Percentiles rank a stretch among this genome's conserved stretches.
Conservation (phyloP, 2,329 filamentous ascomycete species). For the Metarhizium guizhouense region DNA sequence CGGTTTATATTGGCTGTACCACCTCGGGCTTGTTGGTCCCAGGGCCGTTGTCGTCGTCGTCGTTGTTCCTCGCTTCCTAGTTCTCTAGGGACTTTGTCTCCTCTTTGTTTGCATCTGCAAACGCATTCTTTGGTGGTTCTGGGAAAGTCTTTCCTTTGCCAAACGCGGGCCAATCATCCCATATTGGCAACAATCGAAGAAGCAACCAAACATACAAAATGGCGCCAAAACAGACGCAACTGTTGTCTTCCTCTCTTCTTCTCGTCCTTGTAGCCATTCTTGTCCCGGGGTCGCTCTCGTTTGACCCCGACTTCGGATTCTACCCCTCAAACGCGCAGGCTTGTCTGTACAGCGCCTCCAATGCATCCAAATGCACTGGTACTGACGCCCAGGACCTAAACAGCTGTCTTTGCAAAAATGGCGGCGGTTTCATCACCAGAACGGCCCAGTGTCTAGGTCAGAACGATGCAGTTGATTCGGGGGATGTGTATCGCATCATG, state of each 20-base stretch:
- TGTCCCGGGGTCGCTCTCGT: constrained; percentile 13
- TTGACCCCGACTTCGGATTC: constrained; percentile 24
- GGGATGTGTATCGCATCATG: constrained; percentile 35
- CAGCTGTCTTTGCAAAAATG: constrained; percentile 39
- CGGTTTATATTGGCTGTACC: neutral
- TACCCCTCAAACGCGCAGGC: constrained; percentile 23
- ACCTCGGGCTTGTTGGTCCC: neutral
- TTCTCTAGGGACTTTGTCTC: neutral
- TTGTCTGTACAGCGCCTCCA: constrained; percentile 34
- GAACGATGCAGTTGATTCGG: constrained; percentile 24
- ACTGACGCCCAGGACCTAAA: constrained; percentile 32
- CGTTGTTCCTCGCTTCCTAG: neutral
- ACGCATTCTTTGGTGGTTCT: neutral
- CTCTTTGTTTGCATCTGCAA: neutral
- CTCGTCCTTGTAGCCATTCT: constrained; percentile 19
- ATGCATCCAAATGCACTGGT: constrained; percentile 30
- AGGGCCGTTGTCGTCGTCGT: neutral
- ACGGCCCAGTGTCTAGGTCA: constrained; percentile 37
- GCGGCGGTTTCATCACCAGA: constrained; percentile 37
- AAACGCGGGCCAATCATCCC: neutral
- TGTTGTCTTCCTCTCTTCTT: constrained; percentile 19
- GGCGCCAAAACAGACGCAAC: constrained; percentile 14
- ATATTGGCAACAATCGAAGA: neutral
- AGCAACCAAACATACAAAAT: constrained; percentile 9
- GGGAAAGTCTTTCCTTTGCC: neutral